Evolutionary conservation across 257 asterid species (phyloP).

Genomic region (Solanum ahanhuiri): DNA sequence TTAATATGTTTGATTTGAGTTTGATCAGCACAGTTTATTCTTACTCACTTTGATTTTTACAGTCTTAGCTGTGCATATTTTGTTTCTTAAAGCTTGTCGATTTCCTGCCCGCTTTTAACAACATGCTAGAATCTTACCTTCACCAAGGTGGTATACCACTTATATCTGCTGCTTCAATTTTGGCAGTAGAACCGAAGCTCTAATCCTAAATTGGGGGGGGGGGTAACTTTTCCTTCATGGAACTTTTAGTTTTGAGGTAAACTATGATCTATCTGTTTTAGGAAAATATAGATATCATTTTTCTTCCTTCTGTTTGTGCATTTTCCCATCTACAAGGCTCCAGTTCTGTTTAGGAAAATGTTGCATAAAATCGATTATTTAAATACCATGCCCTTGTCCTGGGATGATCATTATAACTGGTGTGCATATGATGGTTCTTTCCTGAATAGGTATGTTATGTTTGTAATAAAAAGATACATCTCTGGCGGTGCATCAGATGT

Average conservation of each 20-base stretch:
- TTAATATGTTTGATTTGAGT: not conserved
- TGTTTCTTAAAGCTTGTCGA: not conserved
- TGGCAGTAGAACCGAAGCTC: not conserved
- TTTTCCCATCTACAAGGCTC: not conserved
- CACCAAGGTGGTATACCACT: not conserved
- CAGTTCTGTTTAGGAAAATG: not conserved
- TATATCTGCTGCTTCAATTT: not conserved
- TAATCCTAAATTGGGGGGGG: not conserved
- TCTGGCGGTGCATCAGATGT: constrained; percentile 76
- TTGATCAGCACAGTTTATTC: not conserved
- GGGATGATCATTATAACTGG: not conserved
- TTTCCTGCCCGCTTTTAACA: not conserved
- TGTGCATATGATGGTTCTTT: constrained; percentile 11
- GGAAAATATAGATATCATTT: not conserved
- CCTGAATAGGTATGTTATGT: constrained; percentile 61
- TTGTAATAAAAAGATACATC: constrained; percentile 55
- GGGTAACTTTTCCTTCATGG: not conserved
- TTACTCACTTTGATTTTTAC: not conserved
- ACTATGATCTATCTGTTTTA: not conserved
- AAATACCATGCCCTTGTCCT: not conserved
- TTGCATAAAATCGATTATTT: not conserved
- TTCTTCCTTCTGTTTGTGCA: not conserved
- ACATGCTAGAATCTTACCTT: not conserved
- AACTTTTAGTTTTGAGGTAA: not conserved
- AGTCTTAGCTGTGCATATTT: not conserved